Percentiles rank a stretch among this genome's conserved stretches.
These are phyloP conservation scores for Ganoderma multipileum DNA, from an alignment of 1,284 basidiomycete genomes.

Conservation along the genomic window DNA sequence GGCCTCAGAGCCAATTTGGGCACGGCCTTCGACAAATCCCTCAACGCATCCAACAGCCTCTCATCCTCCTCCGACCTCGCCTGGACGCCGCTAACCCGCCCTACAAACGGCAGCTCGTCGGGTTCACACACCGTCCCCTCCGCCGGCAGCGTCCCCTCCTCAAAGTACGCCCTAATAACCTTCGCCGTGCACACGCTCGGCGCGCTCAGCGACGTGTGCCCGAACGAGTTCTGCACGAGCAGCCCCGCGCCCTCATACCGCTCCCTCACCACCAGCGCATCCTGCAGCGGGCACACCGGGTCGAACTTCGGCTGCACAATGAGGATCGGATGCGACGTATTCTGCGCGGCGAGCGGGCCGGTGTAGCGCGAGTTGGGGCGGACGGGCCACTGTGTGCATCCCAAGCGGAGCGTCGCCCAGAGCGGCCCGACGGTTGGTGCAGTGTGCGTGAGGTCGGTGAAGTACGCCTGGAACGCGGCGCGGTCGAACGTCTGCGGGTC, in stretches of 20 bases:
- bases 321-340: constrained; percentile 38
- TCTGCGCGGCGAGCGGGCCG: constrained; percentile 6
- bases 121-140: constrained; percentile 47
- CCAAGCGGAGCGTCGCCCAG: too few species aligned
- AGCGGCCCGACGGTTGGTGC: too few species aligned
- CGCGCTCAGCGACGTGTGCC: constrained; percentile 50
- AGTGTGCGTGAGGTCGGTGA: too few species aligned
- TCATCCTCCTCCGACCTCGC: constrained; percentile 6
- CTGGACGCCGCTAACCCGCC: not conserved
- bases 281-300: constrained; percentile 28
- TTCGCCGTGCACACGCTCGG: constrained; percentile 52
- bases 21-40: constrained; percentile 1
- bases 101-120: constrained; percentile 24
- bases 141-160: constrained; percentile 47
- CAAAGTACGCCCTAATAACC: constrained; percentile 49
- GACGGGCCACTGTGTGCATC: too few species aligned
- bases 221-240: constrained; percentile 27
- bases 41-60: constrained; percentile 9
- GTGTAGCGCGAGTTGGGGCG: too few species aligned
- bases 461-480: too few species aligned
- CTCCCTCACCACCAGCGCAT: constrained; percentile 24
- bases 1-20: too few species aligned
- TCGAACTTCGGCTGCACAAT: constrained; percentile 28
- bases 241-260: constrained; percentile 28
- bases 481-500: too few species aligned